These are phyloP conservation scores for Myxozyma lipomycoides DNA, from an alignment of 805 yeast genomes.

Conservation along the genomic window DNA sequence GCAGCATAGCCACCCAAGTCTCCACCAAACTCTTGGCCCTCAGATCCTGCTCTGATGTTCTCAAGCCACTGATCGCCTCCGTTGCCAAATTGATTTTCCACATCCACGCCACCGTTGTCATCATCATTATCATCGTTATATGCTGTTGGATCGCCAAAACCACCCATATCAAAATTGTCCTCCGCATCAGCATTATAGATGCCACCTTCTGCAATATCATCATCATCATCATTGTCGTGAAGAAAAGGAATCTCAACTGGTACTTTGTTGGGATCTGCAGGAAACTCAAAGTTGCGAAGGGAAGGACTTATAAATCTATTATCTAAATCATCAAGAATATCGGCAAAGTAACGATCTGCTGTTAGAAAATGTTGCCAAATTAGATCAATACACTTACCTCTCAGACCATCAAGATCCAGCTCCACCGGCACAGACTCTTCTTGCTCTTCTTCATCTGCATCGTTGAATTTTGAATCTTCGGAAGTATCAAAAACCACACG, in stretches of 20 bases:
- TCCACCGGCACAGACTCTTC: slow-evolving; percentile 8
- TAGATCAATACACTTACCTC: slow-evolving; percentile 14
- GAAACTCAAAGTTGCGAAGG: slow-evolving; percentile 43
- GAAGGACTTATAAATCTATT: slow-evolving; percentile 61
- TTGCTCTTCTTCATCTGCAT: slow-evolving; percentile 30
- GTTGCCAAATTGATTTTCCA: slow-evolving; percentile 22
- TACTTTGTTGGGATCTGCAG: slow-evolving; percentile 14
- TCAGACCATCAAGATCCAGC: slow-evolving; percentile 30
- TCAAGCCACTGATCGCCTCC: slow-evolving; percentile 27
- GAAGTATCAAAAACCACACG: slow-evolving; percentile 71
- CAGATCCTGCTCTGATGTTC: slow-evolving; percentile 8
- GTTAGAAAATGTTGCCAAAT: neutral
- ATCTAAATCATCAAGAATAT: slow-evolving; percentile 26
- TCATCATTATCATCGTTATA: slow-evolving; percentile 17
- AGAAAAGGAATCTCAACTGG: slow-evolving; percentile 24
- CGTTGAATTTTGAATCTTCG: slow-evolving; percentile 33
- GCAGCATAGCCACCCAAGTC: slow-evolving; percentile 16
- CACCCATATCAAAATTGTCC: slow-evolving; percentile 26
- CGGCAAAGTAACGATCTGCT: slow-evolving; percentile 16
- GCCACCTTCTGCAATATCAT: slow-evolving; percentile 31
- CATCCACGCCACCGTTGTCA: neutral
- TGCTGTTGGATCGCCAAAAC: slow-evolving; percentile 26
- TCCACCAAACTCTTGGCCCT: slow-evolving; percentile 3
- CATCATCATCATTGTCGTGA: slow-evolving; percentile 31
- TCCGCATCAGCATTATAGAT: slow-evolving; percentile 3